Conservation (phyloP, 1,139 yeast genomes). For the Taphrina deformans region DNA sequence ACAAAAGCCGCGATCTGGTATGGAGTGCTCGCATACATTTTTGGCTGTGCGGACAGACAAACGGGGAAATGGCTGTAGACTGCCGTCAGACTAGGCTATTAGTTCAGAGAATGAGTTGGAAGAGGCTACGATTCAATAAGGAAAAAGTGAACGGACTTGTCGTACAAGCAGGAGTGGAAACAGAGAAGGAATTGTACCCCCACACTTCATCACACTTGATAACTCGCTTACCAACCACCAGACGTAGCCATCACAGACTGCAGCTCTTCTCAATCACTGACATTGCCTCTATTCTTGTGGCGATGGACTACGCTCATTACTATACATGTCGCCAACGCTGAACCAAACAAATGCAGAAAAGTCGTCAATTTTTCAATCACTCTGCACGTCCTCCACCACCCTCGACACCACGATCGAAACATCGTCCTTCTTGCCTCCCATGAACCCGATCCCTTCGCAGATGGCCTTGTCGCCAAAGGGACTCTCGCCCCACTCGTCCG, state of each 20-base stretch:
- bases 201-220: no score
- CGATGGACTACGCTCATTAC: no score
- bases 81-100: no score
- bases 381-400: slow-evolving; percentile 5
- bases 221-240: no score
- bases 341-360: background rate
- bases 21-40: slow-evolving; percentile 4
- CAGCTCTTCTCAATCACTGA: no score
- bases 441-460: slow-evolving; percentile 37
- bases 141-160: no score
- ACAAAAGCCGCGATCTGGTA: background rate
- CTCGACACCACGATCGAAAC: slow-evolving; percentile 34
- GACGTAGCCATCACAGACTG: no score
- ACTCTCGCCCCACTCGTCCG: slow-evolving; percentile 35
- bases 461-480: slow-evolving; percentile 38
- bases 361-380: background rate
- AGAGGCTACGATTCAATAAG: no score
- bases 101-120: no score
- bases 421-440: slow-evolving; percentile 38
- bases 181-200: no score
- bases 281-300: no score
- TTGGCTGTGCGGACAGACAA: background rate
- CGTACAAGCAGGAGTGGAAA: no score
- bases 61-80: background rate
- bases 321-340: slow-evolving; percentile 7